Evolutionary conservation across 192 early-diverging fungal species (phyloP), one percentile per base, ranked within the genome.

Genomic region (Paraglomus brasilianum): DNA sequence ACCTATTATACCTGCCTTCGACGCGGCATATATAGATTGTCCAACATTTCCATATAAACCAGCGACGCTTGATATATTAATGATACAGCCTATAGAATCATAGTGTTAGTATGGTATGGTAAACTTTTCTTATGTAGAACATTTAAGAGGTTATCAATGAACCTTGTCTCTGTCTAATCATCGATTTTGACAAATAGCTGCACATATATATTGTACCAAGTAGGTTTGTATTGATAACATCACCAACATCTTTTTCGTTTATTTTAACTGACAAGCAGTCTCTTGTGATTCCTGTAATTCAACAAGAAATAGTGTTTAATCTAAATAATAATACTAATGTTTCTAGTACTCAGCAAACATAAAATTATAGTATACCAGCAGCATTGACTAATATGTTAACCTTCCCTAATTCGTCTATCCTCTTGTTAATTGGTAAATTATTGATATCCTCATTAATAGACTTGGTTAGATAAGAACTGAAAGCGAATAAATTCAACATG

Each of bases 1-100:
- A 90, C 87, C 93, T 17, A 95, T 80, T 17, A 94, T 62, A 7
- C 92, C 95, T 4, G 92, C 88, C 75, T 96, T 96, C 47, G 91
- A 84, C 1, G 95, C 93, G 64, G 87, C 83, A 75, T 96, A 96
- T 13, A 85, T 83, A 4, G 84, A 77, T 58, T 91, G 88, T 5
- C 92, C 92, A 56, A 73, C 62, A 60, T 89, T 89, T n/a, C 89
- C 88, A 19, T 81, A 70, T 6, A 85, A 64, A n/a, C 94, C 95
- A 40, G 92, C 79, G 2, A 92, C 85, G 63, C 92, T 93, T 5
- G 92, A 82, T 24, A 97, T 83, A 74, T 96, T 96, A 79, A 97
- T 83, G 62, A 97, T 93, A 49, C 79, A 82, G 1, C 89, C 89
- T 64, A 61, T 45, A 0, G 67, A 46, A 40, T 75, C n/a, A 75